Percentiles rank a stretch among this genome's conserved stretches.
phyloP scores from a whole-genome alignment of 345 rosid species.

The Aegle marmelos region DNA sequence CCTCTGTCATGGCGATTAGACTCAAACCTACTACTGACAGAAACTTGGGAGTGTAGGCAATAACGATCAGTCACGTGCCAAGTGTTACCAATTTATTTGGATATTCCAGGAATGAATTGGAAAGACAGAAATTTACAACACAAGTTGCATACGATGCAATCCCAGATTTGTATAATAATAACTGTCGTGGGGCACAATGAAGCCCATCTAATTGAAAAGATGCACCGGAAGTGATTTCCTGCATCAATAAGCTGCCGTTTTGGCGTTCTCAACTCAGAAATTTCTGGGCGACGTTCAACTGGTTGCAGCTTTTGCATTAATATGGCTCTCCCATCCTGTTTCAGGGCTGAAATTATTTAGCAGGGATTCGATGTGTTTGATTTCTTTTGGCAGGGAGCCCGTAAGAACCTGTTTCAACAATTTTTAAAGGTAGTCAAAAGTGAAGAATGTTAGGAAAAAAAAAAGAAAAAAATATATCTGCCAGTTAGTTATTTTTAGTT shows the following conservation, averaged over 20 bases:
- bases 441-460: background rate
- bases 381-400: conserved; percentile 93
- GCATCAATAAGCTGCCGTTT: background rate
- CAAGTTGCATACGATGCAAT: background rate
- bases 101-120: background rate
- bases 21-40: background rate
- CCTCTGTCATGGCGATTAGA: background rate
- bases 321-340: background rate
- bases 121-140: background rate
- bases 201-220: background rate
- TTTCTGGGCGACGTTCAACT: background rate
- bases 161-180: background rate
- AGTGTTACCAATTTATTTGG: background rate
- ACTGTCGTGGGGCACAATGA: background rate
- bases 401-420: conserved; percentile 66
- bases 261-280: background rate
- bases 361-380: conserved; percentile 72
- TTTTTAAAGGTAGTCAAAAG: background rate
- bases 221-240: background rate
- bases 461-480: background rate
- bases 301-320: conserved; percentile 12
- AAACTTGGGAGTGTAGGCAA: background rate
- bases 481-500: background rate
- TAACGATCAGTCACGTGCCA: background rate
- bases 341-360: conserved; percentile 50